Conservation (phyloP, 345 rosid species). For the Salix brachista region DNA sequence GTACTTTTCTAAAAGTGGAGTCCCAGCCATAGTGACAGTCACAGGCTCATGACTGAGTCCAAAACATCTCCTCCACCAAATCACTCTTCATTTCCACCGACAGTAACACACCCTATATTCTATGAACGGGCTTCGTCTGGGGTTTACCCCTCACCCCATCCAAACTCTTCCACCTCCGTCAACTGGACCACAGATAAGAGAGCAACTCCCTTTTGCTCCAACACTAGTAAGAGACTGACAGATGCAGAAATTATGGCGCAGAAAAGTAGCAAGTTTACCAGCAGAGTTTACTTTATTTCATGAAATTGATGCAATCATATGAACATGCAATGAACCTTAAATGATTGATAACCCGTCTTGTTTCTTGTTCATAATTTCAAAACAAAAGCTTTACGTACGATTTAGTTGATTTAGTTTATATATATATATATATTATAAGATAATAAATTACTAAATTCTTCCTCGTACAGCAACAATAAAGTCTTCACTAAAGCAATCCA, state of each 20-base stretch:
- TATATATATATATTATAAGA: no score
- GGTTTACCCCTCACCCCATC: not conserved
- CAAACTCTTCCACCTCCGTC: not conserved
- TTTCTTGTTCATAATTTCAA: no score
- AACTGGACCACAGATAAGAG: not conserved
- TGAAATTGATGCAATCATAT: no score
- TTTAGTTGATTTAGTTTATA: no score
- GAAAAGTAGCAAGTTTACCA: not conserved
- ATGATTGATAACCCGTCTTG: no score
- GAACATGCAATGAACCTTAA: no score
- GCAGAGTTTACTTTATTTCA: no score
- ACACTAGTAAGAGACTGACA: not conserved
- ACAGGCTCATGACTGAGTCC: not conserved
- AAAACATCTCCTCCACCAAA: constrained; percentile 17
- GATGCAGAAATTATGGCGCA: not conserved
- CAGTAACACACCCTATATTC: not conserved
- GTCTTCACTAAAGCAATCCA: no score
- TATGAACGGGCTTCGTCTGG: no score
- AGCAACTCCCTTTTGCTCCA: not conserved
- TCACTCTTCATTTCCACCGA: not conserved
- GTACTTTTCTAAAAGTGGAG: not conserved
- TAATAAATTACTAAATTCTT: no score
- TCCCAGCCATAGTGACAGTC: not conserved
- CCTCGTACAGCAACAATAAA: no score
- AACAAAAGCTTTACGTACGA: no score